Base-by-base conservation (phyloP, 1,284 basidiomycete genomes). In the Paramarasmius palmivorus region DNA sequence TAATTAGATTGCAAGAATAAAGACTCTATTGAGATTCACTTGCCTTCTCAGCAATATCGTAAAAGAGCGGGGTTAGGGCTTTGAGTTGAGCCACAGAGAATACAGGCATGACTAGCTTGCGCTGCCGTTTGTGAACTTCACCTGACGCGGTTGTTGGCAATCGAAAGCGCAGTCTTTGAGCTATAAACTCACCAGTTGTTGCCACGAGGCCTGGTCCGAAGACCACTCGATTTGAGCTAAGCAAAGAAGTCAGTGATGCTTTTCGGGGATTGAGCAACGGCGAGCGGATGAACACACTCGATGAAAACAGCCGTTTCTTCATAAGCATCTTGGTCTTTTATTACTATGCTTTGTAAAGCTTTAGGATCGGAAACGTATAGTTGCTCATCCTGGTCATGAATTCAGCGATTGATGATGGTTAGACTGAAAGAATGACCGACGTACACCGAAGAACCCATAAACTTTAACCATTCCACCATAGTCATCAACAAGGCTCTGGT, bases 391-490 rank as follows among this genome's bases (percentile, higher is more conserved):
- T 75, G 50, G 15, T 22, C n/a, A n/a, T n/a, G n/a, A n/a, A n/a
- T 34, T 12, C 12, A 52, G 29, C 17, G 19, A 14, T 37, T 17
- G 20, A 48, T 36, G 54, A 57, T 15, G 1, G 25, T 35, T n/a
- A 46, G 29, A n/a, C 23, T 40, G 38, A 17, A 38, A 37, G 26
- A 37, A 32, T 29, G 32, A 29, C 9, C n/a, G 48, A 37, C 73
- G 53, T 61, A 82, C 81, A 50, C 82, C 80, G 45, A 83, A 78
- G 54, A 82, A 71, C 10, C 79, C 79, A 51, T 77, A 64, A 2
- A 83, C 66, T 57, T 72, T 81, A 39, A 77, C 71, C 45, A 74
- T 71, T 1, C 78, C 74, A 4, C 79, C 82, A 58, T 75, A 83
- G 7, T 61, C 55, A 32, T 73, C 68, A 14, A 72, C 69, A 20